phyloP scores from a whole-genome alignment of 768 basidiomycete genomes.

The Leccinum olivaceopallidum region DNA sequence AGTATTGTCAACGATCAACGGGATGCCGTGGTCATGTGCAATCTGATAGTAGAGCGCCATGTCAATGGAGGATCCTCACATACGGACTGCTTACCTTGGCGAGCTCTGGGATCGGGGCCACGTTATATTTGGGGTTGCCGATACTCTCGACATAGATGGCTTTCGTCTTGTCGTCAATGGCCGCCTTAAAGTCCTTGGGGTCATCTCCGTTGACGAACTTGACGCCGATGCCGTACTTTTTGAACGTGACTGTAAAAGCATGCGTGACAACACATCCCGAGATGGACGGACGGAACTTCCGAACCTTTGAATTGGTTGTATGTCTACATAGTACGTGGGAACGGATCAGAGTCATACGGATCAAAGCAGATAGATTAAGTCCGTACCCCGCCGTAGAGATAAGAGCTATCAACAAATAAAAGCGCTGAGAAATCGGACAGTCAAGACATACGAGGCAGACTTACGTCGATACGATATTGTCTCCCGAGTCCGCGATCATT shows the following conservation, averaged over 20 bases:
- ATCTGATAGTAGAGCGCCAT: conserved; percentile 34
- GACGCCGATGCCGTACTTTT: conserved; percentile 52
- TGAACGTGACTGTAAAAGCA: conserved; percentile 44
- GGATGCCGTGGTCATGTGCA: conserved; percentile 60
- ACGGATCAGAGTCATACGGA: neutral
- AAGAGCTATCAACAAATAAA: conserved; percentile 35
- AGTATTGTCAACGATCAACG: conserved; percentile 67
- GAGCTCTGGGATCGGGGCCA: conserved; percentile 55
- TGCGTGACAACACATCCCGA: neutral
- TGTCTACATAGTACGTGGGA: conserved; percentile 38
- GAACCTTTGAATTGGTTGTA: conserved; percentile 66
- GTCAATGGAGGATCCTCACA: neutral
- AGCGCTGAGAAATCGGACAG: neutral
- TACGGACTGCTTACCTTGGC: conserved; percentile 43
- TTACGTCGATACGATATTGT: conserved; percentile 66
- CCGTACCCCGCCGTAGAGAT: conserved; percentile 60
- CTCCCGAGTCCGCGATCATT: conserved; percentile 51
- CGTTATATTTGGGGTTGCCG: conserved; percentile 60
- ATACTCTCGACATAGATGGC: conserved; percentile 61
- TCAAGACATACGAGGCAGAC: conserved; percentile 10
- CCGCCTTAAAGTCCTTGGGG: conserved; percentile 47
- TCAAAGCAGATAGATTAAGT: neutral
- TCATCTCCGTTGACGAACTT: conserved; percentile 54
- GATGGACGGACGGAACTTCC: neutral
- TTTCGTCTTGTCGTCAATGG: conserved; percentile 62